phyloP scores from a whole-genome alignment of 2,329 filamentous ascomycete species.

The Claviceps fusiformis region DNA sequence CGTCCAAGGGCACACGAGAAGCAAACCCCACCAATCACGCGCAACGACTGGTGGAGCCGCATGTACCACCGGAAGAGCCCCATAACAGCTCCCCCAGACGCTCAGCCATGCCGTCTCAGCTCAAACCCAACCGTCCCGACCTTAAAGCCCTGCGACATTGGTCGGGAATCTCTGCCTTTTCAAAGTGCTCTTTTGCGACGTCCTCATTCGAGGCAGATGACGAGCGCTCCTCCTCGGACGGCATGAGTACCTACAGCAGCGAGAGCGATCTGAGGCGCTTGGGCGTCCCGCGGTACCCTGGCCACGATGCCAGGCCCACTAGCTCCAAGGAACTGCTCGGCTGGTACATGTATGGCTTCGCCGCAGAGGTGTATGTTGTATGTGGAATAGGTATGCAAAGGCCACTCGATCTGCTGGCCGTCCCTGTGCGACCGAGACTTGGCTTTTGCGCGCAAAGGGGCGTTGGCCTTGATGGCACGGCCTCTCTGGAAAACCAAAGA shows the following conservation, averaged over 20 bases:
- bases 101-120: slow-evolving; percentile 4
- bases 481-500: not conserved
- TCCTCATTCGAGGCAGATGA: slow-evolving; percentile 58
- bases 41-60: not conserved
- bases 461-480: not conserved
- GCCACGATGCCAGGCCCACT: slow-evolving; percentile 80
- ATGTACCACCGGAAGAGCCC: not conserved
- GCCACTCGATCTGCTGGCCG: not conserved
- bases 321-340: slow-evolving; percentile 77
- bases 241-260: slow-evolving; percentile 23
- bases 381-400: slow-evolving; percentile 53
- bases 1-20: too few species aligned
- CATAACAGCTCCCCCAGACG: not conserved
- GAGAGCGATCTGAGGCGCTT: slow-evolving; percentile 22
- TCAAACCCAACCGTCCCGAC: slow-evolving; percentile 25
- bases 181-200: slow-evolving; percentile 43
- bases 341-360: slow-evolving; percentile 95
- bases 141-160: slow-evolving; percentile 28
- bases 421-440: not conserved
- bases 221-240: slow-evolving; percentile 38
- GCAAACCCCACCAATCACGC: slow-evolving; percentile 1
- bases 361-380: slow-evolving; percentile 90
- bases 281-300: slow-evolving; percentile 46
- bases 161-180: slow-evolving; percentile 35
- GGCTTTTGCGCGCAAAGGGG: not conserved